Evolutionary conservation across 805 yeast species (phyloP).

Genomic region (Lachancea kluyveri): DNA sequence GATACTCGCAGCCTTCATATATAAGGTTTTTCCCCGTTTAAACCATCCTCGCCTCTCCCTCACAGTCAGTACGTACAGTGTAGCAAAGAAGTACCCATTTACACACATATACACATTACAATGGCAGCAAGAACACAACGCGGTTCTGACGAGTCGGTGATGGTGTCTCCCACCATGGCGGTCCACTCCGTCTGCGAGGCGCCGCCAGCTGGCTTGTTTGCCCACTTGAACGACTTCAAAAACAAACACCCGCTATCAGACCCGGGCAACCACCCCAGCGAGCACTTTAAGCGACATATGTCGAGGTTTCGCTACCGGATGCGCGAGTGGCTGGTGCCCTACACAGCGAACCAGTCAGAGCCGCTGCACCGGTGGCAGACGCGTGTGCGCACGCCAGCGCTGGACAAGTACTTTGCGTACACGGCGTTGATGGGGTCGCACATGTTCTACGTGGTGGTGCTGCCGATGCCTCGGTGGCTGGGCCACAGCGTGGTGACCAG

Average conservation of each 20-base stretch:
- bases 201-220: too few relatives aligned
- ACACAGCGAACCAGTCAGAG: slow-evolving; percentile 60
- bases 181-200: too few relatives aligned
- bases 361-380: slow-evolving; percentile 53
- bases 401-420: slow-evolving; percentile 77
- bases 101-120: too few relatives aligned
- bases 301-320: slow-evolving; percentile 47
- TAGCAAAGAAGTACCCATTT: too few relatives aligned
- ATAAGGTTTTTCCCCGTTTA: too few relatives aligned
- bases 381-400: slow-evolving; percentile 37
- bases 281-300: slow-evolving; percentile 58
- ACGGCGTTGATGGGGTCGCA: slow-evolving; percentile 90
- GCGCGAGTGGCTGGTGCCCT: slow-evolving; percentile 48
- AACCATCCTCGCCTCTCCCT: too few relatives aligned
- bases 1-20: too few relatives aligned
- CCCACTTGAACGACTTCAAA: slow-evolving; percentile 15
- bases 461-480: slow-evolving; percentile 82
- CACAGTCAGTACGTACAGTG: too few relatives aligned
- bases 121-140: too few relatives aligned
- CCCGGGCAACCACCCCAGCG: slow-evolving; percentile 67
- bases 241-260: slow-evolving; percentile 36
- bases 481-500: slow-evolving; percentile 55
- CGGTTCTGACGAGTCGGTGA: too few relatives aligned
- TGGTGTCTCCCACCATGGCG: too few relatives aligned
- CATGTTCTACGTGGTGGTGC: slow-evolving; percentile 83